Percentiles rank a stretch among this genome's conserved stretches.
These are phyloP conservation scores for Westerdykella sp. DNA, from an alignment of 2,329 filamentous ascomycete genomes.

Conservation along the genomic window DNA sequence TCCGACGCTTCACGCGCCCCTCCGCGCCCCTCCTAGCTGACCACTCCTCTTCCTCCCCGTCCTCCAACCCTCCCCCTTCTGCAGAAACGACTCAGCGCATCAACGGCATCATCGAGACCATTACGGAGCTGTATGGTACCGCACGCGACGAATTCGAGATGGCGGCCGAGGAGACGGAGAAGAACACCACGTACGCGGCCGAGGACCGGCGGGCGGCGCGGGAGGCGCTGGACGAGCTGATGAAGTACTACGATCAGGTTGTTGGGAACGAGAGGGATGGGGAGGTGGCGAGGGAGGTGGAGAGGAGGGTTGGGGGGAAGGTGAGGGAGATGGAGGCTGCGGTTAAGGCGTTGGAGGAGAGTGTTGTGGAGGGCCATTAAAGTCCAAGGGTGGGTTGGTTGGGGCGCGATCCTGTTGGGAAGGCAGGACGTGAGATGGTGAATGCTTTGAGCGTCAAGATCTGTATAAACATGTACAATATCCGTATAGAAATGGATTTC, in stretches of 20 bases:
- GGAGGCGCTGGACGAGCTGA: constrained; percentile 47
- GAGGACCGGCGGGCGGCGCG: constrained; percentile 49
- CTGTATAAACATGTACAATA: too few species aligned
- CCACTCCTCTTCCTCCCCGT: constrained; percentile 5
- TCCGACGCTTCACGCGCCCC: constrained; percentile 24
- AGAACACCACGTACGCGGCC: constrained; percentile 50
- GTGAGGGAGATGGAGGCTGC: constrained; percentile 51
- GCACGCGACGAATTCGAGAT: constrained; percentile 45
- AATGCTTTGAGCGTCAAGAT: too few species aligned
- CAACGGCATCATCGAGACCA: constrained; percentile 30
- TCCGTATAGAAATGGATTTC: too few species aligned
- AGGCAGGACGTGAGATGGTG: too few species aligned
- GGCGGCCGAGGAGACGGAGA: constrained; percentile 47
- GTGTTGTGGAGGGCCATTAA: constrained; percentile 45
- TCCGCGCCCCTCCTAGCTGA: constrained; percentile 4
- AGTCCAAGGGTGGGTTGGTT: too few species aligned
- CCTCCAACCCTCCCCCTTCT: constrained; percentile 5
- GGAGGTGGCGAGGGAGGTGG: constrained; percentile 46
- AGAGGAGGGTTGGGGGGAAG: constrained; percentile 45
- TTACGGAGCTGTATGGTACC: constrained; percentile 33
- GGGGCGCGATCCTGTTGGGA: too few species aligned
- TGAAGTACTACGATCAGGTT: constrained; percentile 42
- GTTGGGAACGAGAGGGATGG: constrained; percentile 35
- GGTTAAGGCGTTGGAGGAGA: constrained; percentile 47
- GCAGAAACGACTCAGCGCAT: constrained; percentile 19